Evolutionary conservation across 164 flowering plant species (phyloP).

Genomic region (Sedum album): DNA sequence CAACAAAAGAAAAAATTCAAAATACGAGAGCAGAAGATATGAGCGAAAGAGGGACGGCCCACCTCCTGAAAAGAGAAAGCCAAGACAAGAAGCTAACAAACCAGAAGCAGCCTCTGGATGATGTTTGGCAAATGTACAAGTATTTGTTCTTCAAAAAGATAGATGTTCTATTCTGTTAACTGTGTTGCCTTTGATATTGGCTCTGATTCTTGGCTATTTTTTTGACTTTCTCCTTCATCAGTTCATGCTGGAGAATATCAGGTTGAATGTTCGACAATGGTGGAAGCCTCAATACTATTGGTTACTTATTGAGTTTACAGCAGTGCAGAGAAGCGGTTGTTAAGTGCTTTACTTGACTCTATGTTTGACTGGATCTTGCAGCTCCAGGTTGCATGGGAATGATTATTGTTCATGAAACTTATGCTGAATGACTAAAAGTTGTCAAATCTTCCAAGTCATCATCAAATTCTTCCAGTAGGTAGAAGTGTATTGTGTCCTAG

Average conservation of each 20-base stretch:
- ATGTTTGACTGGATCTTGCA: too few species aligned
- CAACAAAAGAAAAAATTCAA: constrained; percentile 52
- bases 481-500: too few species aligned
- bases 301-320: not conserved
- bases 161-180: not conserved
- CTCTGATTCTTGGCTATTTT: not conserved
- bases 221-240: not conserved
- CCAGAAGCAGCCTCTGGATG: constrained; percentile 39
- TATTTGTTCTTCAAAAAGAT: not conserved
- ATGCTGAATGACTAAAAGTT: too few species aligned
- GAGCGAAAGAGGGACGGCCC: constrained; percentile 77
- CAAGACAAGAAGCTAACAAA: constrained; percentile 33
- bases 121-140: constrained; percentile 15
- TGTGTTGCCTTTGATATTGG: not conserved
- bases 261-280: not conserved
- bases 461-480: too few species aligned
- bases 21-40: constrained; percentile 62
- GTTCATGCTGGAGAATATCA: not conserved
- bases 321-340: not conserved
- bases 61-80: constrained; percentile 44
- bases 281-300: not conserved
- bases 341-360: too few species aligned
- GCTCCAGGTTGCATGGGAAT: too few species aligned
- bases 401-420: too few species aligned
- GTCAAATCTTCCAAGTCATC: too few species aligned